Conservation (phyloP, 768 basidiomycete species). For the Trametes villosa region DNA sequence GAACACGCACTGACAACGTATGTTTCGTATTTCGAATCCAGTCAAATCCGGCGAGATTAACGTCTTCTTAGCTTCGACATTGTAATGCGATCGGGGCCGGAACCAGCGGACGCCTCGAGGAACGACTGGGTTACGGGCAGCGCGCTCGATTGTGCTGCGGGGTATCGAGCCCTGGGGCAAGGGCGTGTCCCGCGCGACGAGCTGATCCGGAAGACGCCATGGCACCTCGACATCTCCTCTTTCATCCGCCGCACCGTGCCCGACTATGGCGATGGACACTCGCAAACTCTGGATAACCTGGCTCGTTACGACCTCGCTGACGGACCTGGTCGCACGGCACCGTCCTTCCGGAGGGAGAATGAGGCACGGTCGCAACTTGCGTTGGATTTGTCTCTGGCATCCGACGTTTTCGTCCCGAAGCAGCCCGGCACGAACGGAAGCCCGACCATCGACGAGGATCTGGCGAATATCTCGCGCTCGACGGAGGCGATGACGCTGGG, state of each 20-base stretch:
- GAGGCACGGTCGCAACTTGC: conserved; percentile 64
- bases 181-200: conserved; percentile 48
- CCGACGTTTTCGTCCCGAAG: conserved; percentile 56
- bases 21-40: not conserved
- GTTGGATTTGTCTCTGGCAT: conserved; percentile 64
- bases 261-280: conserved; percentile 41
- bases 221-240: conserved; percentile 56
- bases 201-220: conserved; percentile 48
- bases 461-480: conserved; percentile 63
- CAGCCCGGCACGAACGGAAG: conserved; percentile 38
- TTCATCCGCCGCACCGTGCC: conserved; percentile 49
- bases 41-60: not conserved
- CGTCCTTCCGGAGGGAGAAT: conserved; percentile 51
- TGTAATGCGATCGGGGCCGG: conserved; percentile 55
- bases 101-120: conserved; percentile 46
- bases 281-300: conserved; percentile 44
- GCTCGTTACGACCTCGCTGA: conserved; percentile 47
- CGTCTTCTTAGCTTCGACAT: conserved; percentile 59
- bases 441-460: conserved; percentile 32
- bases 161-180: conserved; percentile 55
- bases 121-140: conserved; percentile 64
- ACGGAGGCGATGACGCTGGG: conserved; percentile 52
- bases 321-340: conserved; percentile 41
- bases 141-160: conserved; percentile 53
- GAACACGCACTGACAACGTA: conserved; percentile 70